phyloP scores from a whole-genome alignment of 345 rosid species.

The Kandelia obovata region DNA sequence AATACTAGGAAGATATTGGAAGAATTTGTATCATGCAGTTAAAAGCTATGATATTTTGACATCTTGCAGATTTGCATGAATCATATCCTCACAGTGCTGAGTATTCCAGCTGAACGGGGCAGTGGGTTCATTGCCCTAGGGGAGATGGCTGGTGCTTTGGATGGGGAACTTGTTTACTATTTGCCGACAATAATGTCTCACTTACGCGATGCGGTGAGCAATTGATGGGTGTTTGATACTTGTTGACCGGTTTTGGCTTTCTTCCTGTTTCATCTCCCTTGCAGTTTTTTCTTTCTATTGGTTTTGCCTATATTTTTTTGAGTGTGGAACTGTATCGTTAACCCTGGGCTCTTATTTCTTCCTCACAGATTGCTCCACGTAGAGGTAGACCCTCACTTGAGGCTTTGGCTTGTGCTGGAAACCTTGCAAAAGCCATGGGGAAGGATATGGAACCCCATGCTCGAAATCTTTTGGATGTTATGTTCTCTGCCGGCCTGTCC shows the following conservation, averaged over 20 bases:
- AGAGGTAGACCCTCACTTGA: constrained; percentile 91
- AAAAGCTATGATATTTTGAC: constrained; percentile 8
- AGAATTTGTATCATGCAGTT: neutral
- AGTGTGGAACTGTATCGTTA: neutral
- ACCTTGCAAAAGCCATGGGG: constrained; percentile 97
- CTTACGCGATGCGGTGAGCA: constrained; percentile 89
- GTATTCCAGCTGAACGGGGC: constrained; percentile 85
- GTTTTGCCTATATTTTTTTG: constrained; percentile 7
- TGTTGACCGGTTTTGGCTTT: constrained; percentile 12
- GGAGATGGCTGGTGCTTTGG: constrained; percentile 99
- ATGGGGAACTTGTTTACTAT: constrained; percentile 86
- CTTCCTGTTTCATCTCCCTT: constrained; percentile 14
- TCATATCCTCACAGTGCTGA: constrained; percentile 83
- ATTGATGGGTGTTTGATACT: neutral
- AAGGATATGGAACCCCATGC: constrained; percentile 74
- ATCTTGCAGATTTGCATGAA: constrained; percentile 88
- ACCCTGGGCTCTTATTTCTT: too few species aligned
- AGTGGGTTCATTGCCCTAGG: constrained; percentile 98
- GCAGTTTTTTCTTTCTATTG: constrained; percentile 6
- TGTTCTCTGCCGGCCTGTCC: constrained; percentile 88
- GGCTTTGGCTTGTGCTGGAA: constrained; percentile 97
- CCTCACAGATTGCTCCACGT: constrained; percentile 89
- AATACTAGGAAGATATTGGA: constrained; percentile 1
- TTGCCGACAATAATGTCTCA: constrained; percentile 93
- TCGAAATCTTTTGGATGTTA: constrained; percentile 74